Percentiles rank a stretch among this genome's conserved stretches.
phyloP scores from a whole-genome alignment of 768 basidiomycete species.

The Mrakia hoshinonis region DNA sequence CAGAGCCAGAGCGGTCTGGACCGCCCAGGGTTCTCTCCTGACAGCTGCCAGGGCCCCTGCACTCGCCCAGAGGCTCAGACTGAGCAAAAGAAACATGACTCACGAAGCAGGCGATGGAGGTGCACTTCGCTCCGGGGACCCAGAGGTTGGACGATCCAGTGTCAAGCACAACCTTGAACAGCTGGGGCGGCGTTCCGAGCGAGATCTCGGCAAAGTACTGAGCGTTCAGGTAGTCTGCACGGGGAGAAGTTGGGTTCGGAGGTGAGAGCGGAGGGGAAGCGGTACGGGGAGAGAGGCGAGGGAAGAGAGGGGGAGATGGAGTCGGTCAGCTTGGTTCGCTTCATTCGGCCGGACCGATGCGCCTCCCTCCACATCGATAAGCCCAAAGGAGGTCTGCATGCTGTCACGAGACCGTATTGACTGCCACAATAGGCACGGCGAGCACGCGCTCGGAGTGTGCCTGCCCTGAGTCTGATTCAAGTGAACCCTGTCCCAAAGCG shows the following conservation, averaged over 20 bases:
- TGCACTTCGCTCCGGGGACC: conserved; percentile 55
- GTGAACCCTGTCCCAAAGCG: not conserved
- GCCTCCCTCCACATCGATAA: too few species aligned
- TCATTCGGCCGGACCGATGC: too few species aligned
- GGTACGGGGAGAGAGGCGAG: not conserved
- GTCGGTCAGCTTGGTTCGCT: too few species aligned
- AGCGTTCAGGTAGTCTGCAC: conserved; percentile 89
- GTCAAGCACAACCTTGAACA: conserved; percentile 93
- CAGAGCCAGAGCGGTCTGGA: too few species aligned
- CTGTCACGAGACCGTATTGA: too few species aligned
- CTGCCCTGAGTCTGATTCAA: too few species aligned
- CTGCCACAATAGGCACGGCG: too few species aligned
- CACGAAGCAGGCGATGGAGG: conserved; percentile 41
- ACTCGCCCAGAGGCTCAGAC: not conserved
- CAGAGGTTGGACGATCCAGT: conserved; percentile 73
- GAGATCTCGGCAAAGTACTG: conserved; percentile 88
- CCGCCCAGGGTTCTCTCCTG: too few species aligned
- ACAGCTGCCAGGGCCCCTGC: too few species aligned
- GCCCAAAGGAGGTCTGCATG: too few species aligned
- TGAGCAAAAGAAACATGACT: conserved; percentile 27
- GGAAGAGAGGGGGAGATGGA: not conserved
- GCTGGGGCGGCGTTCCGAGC: conserved; percentile 73
- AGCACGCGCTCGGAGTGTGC: too few species aligned
- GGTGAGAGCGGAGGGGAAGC: not conserved
- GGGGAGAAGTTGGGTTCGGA: not conserved